These are phyloP conservation scores for Diversispora epigaea DNA, from an alignment of 192 early-diverging fungal genomes.

Conservation along the genomic window DNA sequence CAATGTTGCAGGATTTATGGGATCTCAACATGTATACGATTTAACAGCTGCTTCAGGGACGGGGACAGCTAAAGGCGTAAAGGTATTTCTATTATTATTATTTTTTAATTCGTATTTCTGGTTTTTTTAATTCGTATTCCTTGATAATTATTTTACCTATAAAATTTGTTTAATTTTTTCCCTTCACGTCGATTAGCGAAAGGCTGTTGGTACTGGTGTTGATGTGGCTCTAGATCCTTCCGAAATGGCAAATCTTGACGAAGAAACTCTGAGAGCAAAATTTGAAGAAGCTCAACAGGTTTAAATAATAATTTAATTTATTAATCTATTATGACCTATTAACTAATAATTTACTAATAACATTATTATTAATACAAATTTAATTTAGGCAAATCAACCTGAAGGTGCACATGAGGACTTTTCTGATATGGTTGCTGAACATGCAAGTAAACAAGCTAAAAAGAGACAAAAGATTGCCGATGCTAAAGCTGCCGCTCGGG, in stretches of 20 bases:
- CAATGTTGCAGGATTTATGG: slow-evolving; percentile 85
- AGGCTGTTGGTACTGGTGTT: slow-evolving; percentile 60
- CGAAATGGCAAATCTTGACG: slow-evolving; percentile 80
- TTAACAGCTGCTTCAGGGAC: slow-evolving; percentile 53
- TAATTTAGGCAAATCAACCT: slow-evolving; percentile 35
- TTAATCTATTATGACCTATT: neutral
- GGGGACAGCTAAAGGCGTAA: slow-evolving; percentile 48
- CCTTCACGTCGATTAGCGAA: slow-evolving; percentile 43
- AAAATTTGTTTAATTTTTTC: neutral
- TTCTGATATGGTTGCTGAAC: slow-evolving; percentile 86
- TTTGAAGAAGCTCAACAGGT: slow-evolving; percentile 74
- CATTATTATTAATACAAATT: neutral
- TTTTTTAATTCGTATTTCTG: no score
- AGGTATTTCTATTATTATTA: slow-evolving; percentile 35
- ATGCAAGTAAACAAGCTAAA: slow-evolving; percentile 65
- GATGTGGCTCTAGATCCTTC: slow-evolving; percentile 88
- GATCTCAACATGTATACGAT: slow-evolving; percentile 89
- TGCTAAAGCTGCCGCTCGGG: slow-evolving; percentile 38
- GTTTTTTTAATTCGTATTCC: no score
- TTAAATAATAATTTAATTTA: neutral
- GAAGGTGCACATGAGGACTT: slow-evolving; percentile 70
- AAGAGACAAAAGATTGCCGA: slow-evolving; percentile 69
- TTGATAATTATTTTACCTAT: neutral
- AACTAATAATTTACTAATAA: neutral
- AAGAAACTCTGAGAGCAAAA: slow-evolving; percentile 69